phyloP scores from a whole-genome alignment of 495 filamentous ascomycete genomes.

The Penicilliopsis zonata region DNA sequence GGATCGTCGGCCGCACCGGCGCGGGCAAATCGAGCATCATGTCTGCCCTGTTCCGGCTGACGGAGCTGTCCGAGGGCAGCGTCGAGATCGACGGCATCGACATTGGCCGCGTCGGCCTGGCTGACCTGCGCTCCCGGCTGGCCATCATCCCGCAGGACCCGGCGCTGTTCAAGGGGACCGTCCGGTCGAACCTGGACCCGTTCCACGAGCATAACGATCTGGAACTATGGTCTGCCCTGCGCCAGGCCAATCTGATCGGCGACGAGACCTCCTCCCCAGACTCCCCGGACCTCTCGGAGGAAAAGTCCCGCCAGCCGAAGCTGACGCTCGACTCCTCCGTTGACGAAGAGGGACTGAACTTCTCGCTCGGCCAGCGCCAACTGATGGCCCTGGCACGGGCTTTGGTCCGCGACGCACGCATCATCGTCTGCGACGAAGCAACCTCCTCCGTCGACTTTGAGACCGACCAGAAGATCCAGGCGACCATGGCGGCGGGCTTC shows the following conservation, averaged over 20 bases:
- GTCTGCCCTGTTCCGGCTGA: constrained; percentile 81
- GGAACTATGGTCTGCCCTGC: constrained; percentile 76
- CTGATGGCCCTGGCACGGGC: constrained; percentile 90
- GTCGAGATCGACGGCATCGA: constrained; percentile 89
- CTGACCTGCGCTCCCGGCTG: constrained; percentile 75
- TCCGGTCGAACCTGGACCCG: constrained; percentile 84
- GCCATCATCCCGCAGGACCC: constrained; percentile 97
- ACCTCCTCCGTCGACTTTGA: constrained; percentile 91
- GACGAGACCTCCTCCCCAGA: constrained; percentile 20
- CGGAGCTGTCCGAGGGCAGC: constrained; percentile 69
- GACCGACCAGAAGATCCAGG: constrained; percentile 91
- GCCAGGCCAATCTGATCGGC: constrained; percentile 66
- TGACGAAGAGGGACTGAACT: constrained; percentile 93
- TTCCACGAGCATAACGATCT: constrained; percentile 82
- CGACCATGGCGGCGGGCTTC: constrained; percentile 79
- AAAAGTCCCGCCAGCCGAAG: constrained; percentile 25
- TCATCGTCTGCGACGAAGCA: constrained; percentile 95
- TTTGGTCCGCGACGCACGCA: constrained; percentile 71
- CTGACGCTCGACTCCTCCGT: constrained; percentile 76
- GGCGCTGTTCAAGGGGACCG: constrained; percentile 84
- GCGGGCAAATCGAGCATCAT: constrained; percentile 94
- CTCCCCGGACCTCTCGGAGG: constrained; percentile 8
- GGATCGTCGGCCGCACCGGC: constrained; percentile 86
- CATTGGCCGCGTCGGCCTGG: constrained; percentile 72
- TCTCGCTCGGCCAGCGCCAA: constrained; percentile 91